A percentile compares a stretch with the other conserved stretches of the same genome.
Conservation (phyloP, 2,329 filamentous ascomycete species). For the Penicillium polonicum region DNA sequence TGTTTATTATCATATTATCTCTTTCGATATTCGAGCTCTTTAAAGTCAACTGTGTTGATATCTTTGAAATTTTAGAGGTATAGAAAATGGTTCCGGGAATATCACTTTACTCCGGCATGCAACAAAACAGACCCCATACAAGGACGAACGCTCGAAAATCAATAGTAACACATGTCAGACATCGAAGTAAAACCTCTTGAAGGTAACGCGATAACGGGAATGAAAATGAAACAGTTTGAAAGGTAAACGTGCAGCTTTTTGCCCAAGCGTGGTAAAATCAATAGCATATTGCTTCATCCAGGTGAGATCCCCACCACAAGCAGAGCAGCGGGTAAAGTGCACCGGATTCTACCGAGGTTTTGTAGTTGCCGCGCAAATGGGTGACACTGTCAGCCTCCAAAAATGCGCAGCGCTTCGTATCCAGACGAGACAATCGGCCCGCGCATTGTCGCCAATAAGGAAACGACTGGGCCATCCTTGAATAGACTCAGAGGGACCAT, state of each 20-base stretch:
- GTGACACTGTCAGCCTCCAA: constrained; percentile 8
- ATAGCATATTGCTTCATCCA: not conserved
- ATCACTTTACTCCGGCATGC: constrained; percentile 23
- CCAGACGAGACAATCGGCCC: constrained; percentile 16
- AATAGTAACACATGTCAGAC: constrained; percentile 19
- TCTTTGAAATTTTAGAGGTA: constrained; percentile 5
- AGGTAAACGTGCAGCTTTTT: not conserved
- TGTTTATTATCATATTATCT: not conserved
- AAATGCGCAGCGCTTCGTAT: constrained; percentile 7
- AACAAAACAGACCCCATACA: constrained; percentile 10
- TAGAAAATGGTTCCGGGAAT: constrained; percentile 13
- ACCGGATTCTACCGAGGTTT: constrained; percentile 4
- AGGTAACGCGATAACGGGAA: not conserved
- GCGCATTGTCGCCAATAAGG: constrained; percentile 24
- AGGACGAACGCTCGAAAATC: constrained; percentile 16
- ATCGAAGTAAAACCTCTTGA: constrained; percentile 5
- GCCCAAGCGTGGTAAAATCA: not conserved
- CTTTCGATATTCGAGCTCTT: not conserved
- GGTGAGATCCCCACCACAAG: not conserved
- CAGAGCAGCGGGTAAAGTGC: not conserved
- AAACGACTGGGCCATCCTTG: constrained; percentile 18
- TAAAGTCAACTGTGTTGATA: not conserved
- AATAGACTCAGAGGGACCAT: constrained; percentile 20
- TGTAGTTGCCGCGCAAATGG: constrained; percentile 7
- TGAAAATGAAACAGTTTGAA: constrained; percentile 1